Evolutionary conservation across 768 basidiomycete genomes (phyloP), one percentile per base, ranked within the genome.

Genomic region (Hypholoma fasciculare): DNA sequence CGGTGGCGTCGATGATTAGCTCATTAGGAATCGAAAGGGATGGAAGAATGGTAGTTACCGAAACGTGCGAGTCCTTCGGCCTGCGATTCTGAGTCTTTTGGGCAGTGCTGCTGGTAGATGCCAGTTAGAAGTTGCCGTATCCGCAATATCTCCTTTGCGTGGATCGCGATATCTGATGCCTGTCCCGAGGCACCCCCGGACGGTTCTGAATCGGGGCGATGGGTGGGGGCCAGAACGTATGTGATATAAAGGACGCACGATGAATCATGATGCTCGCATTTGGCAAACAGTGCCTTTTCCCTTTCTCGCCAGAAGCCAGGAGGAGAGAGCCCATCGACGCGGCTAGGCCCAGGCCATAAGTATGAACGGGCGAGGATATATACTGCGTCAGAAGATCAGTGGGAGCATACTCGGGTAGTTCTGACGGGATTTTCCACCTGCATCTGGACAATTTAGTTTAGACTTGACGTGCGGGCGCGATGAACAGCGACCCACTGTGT

Each of bases 191-290:
- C 95, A 39, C 96, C 96, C 54, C 96, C 96, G 37, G 94, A 96
- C 0, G 96, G 96, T 73, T 98, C 96, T 97, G 76, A 52, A 50
- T 49, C 52, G 55, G 49, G 44, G 55, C n/a, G 57, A 23, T 36
- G 11, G 48, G 55, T 52, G 55, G 52, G 52, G 51, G 49, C 51
- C n/a, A 53, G 48, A 36, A 54, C 54, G 43, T 59, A 61, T 57
- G 59, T 36, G 61, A 38, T 50, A 60, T 54, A 49, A 46, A 39
- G 49, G 43, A 73, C 81, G 60, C 70, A 96, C 96, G 96, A 72
- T 98, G 96, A 55, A 98, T 98, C 96, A 98, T 98, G 67, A 98
- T 94, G 69, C 90, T 93, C 17, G 94, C 89, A 70, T 98, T 92
- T 12, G 94, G 94, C 57, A 98, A 82, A 65, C 90, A 90, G 70